Base-by-base conservation (phyloP, 2,329 filamentous ascomycete genomes). In the Colletotrichum costaricense region DNA sequence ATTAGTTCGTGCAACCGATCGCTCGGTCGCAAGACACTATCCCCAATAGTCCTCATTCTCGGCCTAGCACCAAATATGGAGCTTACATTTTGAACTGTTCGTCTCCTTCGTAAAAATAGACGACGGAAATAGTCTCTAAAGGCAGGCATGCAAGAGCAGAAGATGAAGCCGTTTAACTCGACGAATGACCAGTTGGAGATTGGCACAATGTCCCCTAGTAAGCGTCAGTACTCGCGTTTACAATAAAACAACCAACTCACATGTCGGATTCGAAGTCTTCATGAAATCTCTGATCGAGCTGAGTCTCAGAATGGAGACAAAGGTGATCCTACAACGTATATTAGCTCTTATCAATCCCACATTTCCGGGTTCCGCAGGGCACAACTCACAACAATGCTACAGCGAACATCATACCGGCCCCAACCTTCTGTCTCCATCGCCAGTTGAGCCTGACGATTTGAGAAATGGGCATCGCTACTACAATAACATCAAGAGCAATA, bases 401-500 rank as follows among this genome's bases (percentile, higher is more conserved):
- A 3, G 64, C 69, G 30, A 88, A 86, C 84, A 88, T 86, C 62
- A 86, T 67, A 12, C 79, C 78, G 6, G 87, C 81, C n/a, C 82
- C 79, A 7, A 84, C 16, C 76, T 86, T 87, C 78, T 86, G 86
- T 77, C 83, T 84, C 77, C 80, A 82, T 49, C 81, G 80, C 28
- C 87, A 76, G 6, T 83, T 79, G 12, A 87, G 78, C 3, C 78
- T 73, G 9, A 80, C 71, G 1, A 88, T 73, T 24, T 84, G 80
- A 35, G 81, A 82, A 8, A 88, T 77, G 2, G 88, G 87, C 16
- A 90, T 78, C 1, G 80, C 80, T 28, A 89, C 79, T 69, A 89
- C 85, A 78, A 83, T 84, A 2, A 88, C 1, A 72, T 90, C 88
- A 38, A 87, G 78, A 0, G 78, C 78, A 60, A 90, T 88, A 62